Evolutionary conservation across 768 basidiomycete genomes (phyloP).

Genomic region (Rubroboletus satanas): DNA sequence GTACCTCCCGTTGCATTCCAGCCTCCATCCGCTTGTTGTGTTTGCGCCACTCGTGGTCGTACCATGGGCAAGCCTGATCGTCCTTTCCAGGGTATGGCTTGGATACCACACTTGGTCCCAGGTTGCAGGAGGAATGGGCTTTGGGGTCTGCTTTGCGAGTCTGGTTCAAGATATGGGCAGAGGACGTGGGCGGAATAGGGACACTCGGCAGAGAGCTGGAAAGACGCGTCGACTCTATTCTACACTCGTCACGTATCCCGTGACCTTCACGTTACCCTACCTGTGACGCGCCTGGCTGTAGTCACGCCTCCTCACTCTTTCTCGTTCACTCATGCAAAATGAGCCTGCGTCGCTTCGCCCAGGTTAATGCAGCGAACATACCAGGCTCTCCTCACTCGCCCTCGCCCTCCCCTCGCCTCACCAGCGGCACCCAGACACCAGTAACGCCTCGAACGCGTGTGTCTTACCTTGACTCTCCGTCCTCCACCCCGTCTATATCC

Average conservation of each 20-base stretch:
- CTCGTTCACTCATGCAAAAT: slow-evolving; percentile 29
- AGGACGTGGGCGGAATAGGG: slow-evolving; percentile 18
- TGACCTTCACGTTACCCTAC: slow-evolving; percentile 25
- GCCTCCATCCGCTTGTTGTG: slow-evolving; percentile 37
- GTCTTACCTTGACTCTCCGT: slow-evolving; percentile 55
- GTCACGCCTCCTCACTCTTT: slow-evolving; percentile 18
- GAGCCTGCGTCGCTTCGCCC: slow-evolving; percentile 58
- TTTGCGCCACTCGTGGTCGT: slow-evolving; percentile 46
- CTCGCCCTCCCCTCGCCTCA: slow-evolving; percentile 31
- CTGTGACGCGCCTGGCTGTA: slow-evolving; percentile 20
- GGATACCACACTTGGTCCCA: slow-evolving; percentile 75
- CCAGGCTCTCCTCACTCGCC: slow-evolving; percentile 41
- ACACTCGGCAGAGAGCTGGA: slow-evolving; percentile 21
- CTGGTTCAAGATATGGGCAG: slow-evolving; percentile 59
- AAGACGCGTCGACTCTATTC: not conserved
- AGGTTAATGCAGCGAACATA: slow-evolving; percentile 39
- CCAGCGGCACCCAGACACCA: slow-evolving; percentile 38
- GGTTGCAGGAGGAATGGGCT: slow-evolving; percentile 54
- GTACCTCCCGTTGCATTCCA: slow-evolving; percentile 56
- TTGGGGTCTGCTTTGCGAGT: slow-evolving; percentile 50
- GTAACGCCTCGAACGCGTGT: slow-evolving; percentile 46
- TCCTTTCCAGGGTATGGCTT: slow-evolving; percentile 67
- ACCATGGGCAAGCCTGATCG: slow-evolving; percentile 53
- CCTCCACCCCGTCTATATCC: slow-evolving; percentile 67
- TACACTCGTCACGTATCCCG: slow-evolving; percentile 6